Base-by-base conservation (phyloP, 2,329 filamentous ascomycete genomes). In the Colletotrichum tanaceti region DNA sequence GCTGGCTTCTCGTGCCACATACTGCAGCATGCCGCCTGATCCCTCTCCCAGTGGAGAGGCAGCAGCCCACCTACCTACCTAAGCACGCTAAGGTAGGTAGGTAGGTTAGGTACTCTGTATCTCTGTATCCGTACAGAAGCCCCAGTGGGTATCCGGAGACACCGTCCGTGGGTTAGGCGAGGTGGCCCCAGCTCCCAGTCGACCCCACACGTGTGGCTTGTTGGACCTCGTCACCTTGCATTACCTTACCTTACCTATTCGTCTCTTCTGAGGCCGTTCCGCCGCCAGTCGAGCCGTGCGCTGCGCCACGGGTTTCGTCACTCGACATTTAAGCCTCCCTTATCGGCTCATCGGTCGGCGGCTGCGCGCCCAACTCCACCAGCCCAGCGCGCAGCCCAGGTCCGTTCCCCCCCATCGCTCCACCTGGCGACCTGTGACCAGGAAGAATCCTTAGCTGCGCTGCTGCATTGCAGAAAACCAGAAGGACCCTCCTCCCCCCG, bases 161-260 rank as follows among this genome's bases (percentile, higher is more conserved):
- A 63, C 53, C 44, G 41, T 43, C 53, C 44, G 41, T 43, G 35
- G 18, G 43, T 39, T 28, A 32, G 32, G 35, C 7, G 35, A 22
- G 22, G 28, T 49, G 54, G 54, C 47, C 55, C 44, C 28, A 64
- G 60, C 65, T 63, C 53, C 58, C 6, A 22, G 24, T 14, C 32
- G 10, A 6, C 49, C 28, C 55, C 55, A 66, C 32, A 57, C 66
- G 49, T 69, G 66, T 69, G 66, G 66, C 66, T 69, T 52, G 52
- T 60, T 14, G 20, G 7, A 49, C 57, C 50, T 57, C 47, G 60
- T 59, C 65, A 32, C 11, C 35, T 58, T 35, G 54, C 57, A 32
- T 49, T 65, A n/a, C n/a, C n/a, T n/a, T n/a, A n/a, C n/a, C n/a
- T n/a, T n/a, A n/a, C n/a, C n/a, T n/a, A 55, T 35, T 14, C 38